Base-by-base conservation (phyloP, 2,329 filamentous ascomycete genomes). In the Diplodia scrobiculata region DNA sequence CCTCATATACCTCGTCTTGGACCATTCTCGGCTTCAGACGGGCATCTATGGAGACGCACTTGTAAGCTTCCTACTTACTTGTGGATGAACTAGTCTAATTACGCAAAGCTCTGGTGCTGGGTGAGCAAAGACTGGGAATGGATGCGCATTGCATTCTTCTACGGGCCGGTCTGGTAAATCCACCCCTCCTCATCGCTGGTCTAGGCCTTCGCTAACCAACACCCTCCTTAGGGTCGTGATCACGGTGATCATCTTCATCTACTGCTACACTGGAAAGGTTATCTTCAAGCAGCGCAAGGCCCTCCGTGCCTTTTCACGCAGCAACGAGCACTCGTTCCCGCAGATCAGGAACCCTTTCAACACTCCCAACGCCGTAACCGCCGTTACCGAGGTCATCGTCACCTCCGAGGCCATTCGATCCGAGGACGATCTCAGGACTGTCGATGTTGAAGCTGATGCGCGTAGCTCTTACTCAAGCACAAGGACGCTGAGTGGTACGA, bases 51-150 rank as follows among this genome's bases (percentile, higher is more conserved):
- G 91, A 0, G 83, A 90, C 70, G 91, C 91, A 32, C 86, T 84
- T 1, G 83, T 84, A 76, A 72, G 79, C 71, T 13, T n/a, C 34
- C 55, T 11, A 11, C 7, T 10, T 3, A 19, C 47, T 41, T 25
- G 32, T 17, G 5, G 11, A 11, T 19, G 5, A 2, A 53, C 21
- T 9, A 32, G 19, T 5, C 41, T 48, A 41, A 58, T 21, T 4
- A 3, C 11, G 7, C 32, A n/a, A 66, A 84, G 82, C 77, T 95
- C 25, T 96, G 91, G 91, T 96, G 91, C 74, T 95, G 91, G 91
- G 82, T 95, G 19, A 79, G 83, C 1, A 73, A 79, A 2, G 77
- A 85, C 4, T 92, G 88, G 84, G 88, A 91, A 66, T 84, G 88
- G 67, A 86, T 91, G 76, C 88, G 91, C 47, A 87, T 95, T 66